Base-by-base conservation (phyloP, 1,284 basidiomycete species). In the Microbotryum silenes-acaulis region DNA sequence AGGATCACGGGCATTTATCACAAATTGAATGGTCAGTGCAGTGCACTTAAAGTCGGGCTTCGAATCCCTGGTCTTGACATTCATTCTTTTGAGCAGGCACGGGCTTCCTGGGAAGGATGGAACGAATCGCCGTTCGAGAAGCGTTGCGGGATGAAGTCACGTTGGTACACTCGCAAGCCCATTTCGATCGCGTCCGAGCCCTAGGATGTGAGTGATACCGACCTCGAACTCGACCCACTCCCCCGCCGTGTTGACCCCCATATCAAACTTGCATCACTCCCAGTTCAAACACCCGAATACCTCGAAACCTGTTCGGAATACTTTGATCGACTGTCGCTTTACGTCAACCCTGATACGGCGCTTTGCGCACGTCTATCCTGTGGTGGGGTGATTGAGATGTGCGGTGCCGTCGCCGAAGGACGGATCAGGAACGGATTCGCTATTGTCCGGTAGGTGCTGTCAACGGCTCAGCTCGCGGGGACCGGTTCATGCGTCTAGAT, bases 381-480 rank as follows among this genome's bases (percentile, higher is more conserved):
- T 71, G 96, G 96, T 1, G 92, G 94, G 18, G 91, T 93, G 56
- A 87, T 98, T 68, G 90, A 97, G 75, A 88, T 92, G 8, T 84
- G 86, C 72, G 79, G 91, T 20, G 86, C 90, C 1, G 93, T 98
- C 29, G 91, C 90, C 46, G 82, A 84, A 29, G 85, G 86, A 6
- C 80, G 85, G 67, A 81, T 97, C 44, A 82, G 86, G 69, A 97
- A 94, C 73, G 82, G 89, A 0, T 89, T 99, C 72, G 96, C 96
- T 1, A 91, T 98, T 68, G 91, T 98, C 44, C 83, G 96, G 70
- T 70, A 20, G 49, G 69, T 52, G 12, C 20, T 51, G 5, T 21
- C 31, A 1, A 9, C 31, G 9, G 29, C 25, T 27, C 12, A 27
- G 2, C 10, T 27, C n/a, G 8, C 20, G 1, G 6, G 29, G 4